Conservation (phyloP, 2,329 filamentous ascomycete species). For the Penicillium griseofulvum region DNA sequence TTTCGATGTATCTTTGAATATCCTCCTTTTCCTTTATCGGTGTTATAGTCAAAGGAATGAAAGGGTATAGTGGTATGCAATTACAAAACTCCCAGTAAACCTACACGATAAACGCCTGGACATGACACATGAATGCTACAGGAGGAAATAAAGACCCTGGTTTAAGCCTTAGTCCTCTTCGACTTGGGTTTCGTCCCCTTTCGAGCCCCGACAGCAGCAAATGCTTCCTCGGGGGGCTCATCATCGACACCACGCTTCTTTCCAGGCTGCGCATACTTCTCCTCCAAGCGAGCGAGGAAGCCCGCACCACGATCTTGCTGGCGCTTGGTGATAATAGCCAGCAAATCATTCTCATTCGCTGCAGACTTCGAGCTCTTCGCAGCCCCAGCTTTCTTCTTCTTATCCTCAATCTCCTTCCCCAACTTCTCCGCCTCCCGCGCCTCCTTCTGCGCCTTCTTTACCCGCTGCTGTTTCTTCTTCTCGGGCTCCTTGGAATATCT, state of each 20-base stretch:
- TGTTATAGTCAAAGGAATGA: neutral
- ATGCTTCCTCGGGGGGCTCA: conserved; percentile 64
- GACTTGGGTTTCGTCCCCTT: conserved; percentile 36
- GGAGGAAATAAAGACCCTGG: neutral
- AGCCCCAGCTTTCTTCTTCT: conserved; percentile 57
- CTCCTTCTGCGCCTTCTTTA: conserved; percentile 64
- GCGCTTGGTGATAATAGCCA: conserved; percentile 71
- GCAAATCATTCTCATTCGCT: conserved; percentile 51
- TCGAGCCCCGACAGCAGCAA: conserved; percentile 43
- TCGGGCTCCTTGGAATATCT: conserved; percentile 73
- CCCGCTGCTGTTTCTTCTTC: conserved; percentile 58
- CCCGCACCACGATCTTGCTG: conserved; percentile 61
- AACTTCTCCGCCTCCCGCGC: conserved; percentile 70
- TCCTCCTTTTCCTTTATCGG: neutral
- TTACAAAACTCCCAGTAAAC: conserved; percentile 7
- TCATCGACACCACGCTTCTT: conserved; percentile 48
- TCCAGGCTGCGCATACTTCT: conserved; percentile 64
- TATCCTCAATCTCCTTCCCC: conserved; percentile 70
- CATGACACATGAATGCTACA: conserved; percentile 7
- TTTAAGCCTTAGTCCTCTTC: conserved; percentile 25
- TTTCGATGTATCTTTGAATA: neutral
- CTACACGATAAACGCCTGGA: neutral
- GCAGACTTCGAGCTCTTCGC: conserved; percentile 34
- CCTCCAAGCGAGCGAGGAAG: conserved; percentile 72
- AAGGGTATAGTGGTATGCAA: conserved; percentile 1